A percentile compares a stretch with the other conserved stretches of the same genome.
phyloP scores from a whole-genome alignment of 306 rosid species.

The Rosa rugosa region DNA sequence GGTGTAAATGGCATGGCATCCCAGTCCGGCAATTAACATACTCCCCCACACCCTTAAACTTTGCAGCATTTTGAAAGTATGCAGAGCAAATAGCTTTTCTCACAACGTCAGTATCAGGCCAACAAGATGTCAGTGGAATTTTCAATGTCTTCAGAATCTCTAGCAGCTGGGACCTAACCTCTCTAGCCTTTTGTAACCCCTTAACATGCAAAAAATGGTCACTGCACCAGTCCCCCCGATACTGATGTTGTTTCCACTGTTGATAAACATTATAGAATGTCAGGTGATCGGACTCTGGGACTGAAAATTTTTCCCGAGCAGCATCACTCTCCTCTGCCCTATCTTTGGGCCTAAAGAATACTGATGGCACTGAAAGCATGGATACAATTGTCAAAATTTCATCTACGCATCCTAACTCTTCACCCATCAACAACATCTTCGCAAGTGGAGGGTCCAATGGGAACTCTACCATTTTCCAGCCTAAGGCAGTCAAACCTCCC shows the following conservation, averaged over 20 bases:
- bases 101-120: constrained; percentile 79
- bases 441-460: constrained; percentile 98
- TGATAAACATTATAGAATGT: constrained; percentile 84
- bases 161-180: constrained; percentile 86
- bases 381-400: constrained; percentile 89
- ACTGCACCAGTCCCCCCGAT: constrained; percentile 92
- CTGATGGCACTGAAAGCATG: constrained; percentile 96
- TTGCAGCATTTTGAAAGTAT: constrained; percentile 79
- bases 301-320: constrained; percentile 78
- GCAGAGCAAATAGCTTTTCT: constrained; percentile 90
- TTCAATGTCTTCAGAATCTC: constrained; percentile 80
- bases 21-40: constrained; percentile 83
- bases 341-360: constrained; percentile 92
- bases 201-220: constrained; percentile 91
- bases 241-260: constrained; percentile 92
- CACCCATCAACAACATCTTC: constrained; percentile 93
- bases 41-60: constrained; percentile 91
- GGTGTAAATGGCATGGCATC: constrained; percentile 93
- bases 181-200: constrained; percentile 87
- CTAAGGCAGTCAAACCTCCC: constrained; percentile 75
- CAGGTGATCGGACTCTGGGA: constrained; percentile 92
- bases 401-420: constrained; percentile 66
- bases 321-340: constrained; percentile 97
- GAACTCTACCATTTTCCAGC: constrained; percentile 98
- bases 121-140: constrained; percentile 61